phyloP scores from a whole-genome alignment of 768 basidiomycete genomes.

The Sistotremastrum suecicum region DNA sequence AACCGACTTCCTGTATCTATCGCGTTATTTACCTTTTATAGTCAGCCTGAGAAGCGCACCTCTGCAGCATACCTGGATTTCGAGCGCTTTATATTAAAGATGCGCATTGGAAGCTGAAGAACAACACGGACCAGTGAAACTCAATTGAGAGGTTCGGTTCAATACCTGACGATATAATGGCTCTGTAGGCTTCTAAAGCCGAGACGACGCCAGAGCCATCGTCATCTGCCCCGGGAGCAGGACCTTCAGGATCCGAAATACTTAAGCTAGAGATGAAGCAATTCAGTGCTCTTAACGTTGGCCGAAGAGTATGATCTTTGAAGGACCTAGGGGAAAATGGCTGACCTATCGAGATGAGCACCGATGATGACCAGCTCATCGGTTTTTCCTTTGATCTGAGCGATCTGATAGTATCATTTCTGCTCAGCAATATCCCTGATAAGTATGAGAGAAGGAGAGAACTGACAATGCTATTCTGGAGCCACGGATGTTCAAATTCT shows the following conservation, averaged over 20 bases:
- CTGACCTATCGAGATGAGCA: slow-evolving; percentile 10
- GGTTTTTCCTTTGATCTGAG: not conserved
- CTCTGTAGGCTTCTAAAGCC: slow-evolving; percentile 31
- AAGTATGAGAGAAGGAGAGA: no score
- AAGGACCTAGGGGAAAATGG: slow-evolving; percentile 3
- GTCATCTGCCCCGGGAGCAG: slow-evolving; percentile 54
- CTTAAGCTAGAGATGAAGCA: not conserved
- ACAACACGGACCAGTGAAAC: slow-evolving; percentile 20
- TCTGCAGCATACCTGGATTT: slow-evolving; percentile 44
- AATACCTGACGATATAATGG: slow-evolving; percentile 31
- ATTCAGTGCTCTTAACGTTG: not conserved
- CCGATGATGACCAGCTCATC: slow-evolving; percentile 6
- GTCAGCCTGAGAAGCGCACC: slow-evolving; percentile 22
- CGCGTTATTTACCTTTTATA: slow-evolving; percentile 2
- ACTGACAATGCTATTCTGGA: no score
- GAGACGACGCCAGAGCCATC: slow-evolving; percentile 31
- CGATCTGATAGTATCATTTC: no score
- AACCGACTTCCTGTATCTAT: slow-evolving; percentile 55
- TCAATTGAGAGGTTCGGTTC: slow-evolving; percentile 27
- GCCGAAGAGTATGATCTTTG: not conserved
- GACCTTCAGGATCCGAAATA: slow-evolving; percentile 1
- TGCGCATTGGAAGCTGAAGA: no score
- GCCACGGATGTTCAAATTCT: no score
- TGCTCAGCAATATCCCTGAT: no score
- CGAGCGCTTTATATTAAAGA: no score